These are phyloP conservation scores for Xylaria sp. DNA, from an alignment of 2,329 filamentous ascomycete genomes.

Conservation along the genomic window DNA sequence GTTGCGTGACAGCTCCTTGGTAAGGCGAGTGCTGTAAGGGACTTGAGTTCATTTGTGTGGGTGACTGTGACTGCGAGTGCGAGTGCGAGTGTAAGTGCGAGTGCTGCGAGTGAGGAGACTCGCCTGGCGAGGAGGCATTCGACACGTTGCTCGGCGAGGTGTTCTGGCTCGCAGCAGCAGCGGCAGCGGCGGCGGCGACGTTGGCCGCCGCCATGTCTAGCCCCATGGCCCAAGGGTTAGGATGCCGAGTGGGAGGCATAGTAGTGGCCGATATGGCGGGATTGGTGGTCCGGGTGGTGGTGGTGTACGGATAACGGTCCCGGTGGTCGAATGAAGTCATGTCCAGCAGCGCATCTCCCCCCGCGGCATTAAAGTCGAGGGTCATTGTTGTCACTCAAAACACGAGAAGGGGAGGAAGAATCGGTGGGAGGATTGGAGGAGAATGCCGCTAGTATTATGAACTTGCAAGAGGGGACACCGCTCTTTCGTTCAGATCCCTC, in stretches of 20 bases:
- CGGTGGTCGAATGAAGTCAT: slow-evolving; percentile 61
- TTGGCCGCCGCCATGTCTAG: slow-evolving; percentile 53
- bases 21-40: slow-evolving; percentile 61
- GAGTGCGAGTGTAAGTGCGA: slow-evolving; percentile 48
- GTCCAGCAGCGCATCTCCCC: slow-evolving; percentile 65
- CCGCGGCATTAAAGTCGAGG: slow-evolving; percentile 64
- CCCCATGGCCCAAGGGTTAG: slow-evolving; percentile 56
- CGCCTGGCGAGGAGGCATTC: slow-evolving; percentile 58
- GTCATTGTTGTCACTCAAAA: slow-evolving; percentile 52
- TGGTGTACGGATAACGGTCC: slow-evolving; percentile 61
- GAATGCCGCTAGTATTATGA: slow-evolving; percentile 54
- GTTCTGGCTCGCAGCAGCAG: slow-evolving; percentile 45
- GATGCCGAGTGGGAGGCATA: slow-evolving; percentile 49
- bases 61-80: slow-evolving; percentile 51
- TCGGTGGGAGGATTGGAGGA: slow-evolving; percentile 46
- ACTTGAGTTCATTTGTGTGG: slow-evolving; percentile 57
- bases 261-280: slow-evolving; percentile 46
- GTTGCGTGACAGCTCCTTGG: slow-evolving; percentile 53
- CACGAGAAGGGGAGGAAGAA: slow-evolving; percentile 42
- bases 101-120: slow-evolving; percentile 49
- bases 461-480: slow-evolving; percentile 50
- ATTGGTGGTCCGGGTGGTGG: slow-evolving; percentile 47
- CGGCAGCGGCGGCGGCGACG: slow-evolving; percentile 42
- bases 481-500: slow-evolving; percentile 47
- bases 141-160: slow-evolving; percentile 46